phyloP scores from a whole-genome alignment of 805 yeast species.

The Metschnikowia orientalis region DNA sequence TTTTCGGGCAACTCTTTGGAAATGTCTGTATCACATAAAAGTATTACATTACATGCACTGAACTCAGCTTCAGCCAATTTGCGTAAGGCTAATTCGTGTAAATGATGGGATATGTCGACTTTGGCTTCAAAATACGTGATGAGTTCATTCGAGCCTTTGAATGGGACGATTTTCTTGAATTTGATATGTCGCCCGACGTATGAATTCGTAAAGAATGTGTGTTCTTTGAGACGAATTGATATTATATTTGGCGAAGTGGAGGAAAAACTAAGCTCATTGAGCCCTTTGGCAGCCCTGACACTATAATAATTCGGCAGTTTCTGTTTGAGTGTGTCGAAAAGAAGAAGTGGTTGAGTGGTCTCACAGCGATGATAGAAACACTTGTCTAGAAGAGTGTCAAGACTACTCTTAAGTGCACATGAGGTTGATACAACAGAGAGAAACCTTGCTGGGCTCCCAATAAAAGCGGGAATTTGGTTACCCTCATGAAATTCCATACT shows the following conservation, averaged over 20 bases:
- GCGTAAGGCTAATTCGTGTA: slow-evolving; percentile 5
- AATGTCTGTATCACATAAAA: slow-evolving; percentile 1
- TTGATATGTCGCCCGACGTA: slow-evolving; percentile 14
- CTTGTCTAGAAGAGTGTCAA: slow-evolving; percentile 2
- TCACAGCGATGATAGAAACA: slow-evolving; percentile 5
- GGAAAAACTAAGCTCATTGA: slow-evolving; percentile 5
- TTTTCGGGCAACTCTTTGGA: neutral
- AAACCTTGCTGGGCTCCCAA: slow-evolving; percentile 9
- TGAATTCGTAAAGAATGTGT: slow-evolving; percentile 12
- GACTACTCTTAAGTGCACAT: neutral
- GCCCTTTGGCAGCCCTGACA: slow-evolving; percentile 1
- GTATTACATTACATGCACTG: neutral
- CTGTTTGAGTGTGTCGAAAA: slow-evolving; percentile 1
- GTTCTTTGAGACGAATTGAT: slow-evolving; percentile 8
- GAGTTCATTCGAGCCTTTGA: slow-evolving; percentile 11
- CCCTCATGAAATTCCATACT: too few species aligned
- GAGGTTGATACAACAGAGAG: slow-evolving; percentile 9
- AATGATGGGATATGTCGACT: slow-evolving; percentile 3
- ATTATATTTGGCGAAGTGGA: slow-evolving; percentile 4
- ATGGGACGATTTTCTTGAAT: slow-evolving; percentile 12
- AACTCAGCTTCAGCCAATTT: slow-evolving; percentile 9
- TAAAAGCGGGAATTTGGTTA: slow-evolving; percentile 9
- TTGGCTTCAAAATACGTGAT: slow-evolving; percentile 4
- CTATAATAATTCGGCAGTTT: slow-evolving; percentile 3
- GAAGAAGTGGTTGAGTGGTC: slow-evolving; percentile 1